Conservation (phyloP, 208 protist genomes). For the Leptomonas seymouri region DNA sequence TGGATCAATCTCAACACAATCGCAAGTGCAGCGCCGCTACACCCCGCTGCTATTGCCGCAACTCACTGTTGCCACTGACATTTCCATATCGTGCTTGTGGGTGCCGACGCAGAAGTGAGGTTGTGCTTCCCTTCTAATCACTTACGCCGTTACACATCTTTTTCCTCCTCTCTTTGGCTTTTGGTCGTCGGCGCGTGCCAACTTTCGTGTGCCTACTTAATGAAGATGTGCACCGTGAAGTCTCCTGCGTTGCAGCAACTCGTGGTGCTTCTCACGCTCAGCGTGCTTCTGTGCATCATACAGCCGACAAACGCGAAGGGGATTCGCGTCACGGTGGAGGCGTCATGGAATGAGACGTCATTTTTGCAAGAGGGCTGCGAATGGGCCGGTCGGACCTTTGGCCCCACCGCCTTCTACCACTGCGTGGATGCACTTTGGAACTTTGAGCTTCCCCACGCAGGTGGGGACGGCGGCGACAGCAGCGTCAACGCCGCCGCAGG, state of each 20-base stretch:
- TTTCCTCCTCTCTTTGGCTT: background rate
- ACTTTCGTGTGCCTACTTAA: background rate
- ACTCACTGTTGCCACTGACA: no score
- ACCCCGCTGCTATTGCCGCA: no score
- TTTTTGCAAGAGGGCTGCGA: slow-evolving; percentile 75
- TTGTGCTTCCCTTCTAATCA: no score
- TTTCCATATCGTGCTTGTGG: no score
- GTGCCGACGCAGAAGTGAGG: no score
- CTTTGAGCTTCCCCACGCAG: background rate
- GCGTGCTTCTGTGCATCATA: background rate
- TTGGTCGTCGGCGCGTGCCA: background rate
- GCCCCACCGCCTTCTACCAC: slow-evolving; percentile 37
- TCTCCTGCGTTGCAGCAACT: background rate
- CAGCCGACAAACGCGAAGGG: slow-evolving; percentile 28
- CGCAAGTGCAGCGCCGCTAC: no score
- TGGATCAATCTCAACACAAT: background rate
- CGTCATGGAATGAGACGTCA: slow-evolving; percentile 69
- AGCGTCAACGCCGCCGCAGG: background rate
- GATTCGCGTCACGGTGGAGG: slow-evolving; percentile 48
- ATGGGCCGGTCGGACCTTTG: slow-evolving; percentile 35
- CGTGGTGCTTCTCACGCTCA: background rate
- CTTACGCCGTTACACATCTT: no score
- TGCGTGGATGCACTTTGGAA: slow-evolving; percentile 52
- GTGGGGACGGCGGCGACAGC: background rate
- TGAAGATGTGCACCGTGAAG: background rate